Percentiles rank a stretch among this genome's conserved stretches.
Conservation (phyloP, 2,329 filamentous ascomycete species). For the Fusarium sp. region DNA sequence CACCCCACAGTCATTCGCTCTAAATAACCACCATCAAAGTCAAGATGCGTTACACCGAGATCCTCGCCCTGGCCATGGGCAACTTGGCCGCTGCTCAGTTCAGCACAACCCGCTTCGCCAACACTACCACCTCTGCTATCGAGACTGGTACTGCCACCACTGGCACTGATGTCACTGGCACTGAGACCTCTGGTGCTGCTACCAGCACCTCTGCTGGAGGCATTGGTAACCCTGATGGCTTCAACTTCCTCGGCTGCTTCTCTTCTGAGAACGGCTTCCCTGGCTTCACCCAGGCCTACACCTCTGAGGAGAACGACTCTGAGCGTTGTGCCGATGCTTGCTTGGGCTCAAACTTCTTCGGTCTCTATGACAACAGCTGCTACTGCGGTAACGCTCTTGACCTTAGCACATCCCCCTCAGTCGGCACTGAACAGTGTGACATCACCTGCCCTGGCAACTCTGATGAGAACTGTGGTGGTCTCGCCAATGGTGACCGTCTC, state of each 20-base stretch:
- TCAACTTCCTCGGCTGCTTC: slow-evolving; percentile 48
- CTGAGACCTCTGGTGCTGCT: neutral
- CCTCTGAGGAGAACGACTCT: slow-evolving; percentile 30
- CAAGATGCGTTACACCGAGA: slow-evolving; percentile 50
- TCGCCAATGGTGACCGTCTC: slow-evolving; percentile 11
- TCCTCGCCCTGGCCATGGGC: slow-evolving; percentile 50
- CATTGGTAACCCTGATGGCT: slow-evolving; percentile 28
- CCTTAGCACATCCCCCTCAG: slow-evolving; percentile 1
- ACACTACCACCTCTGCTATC: slow-evolving; percentile 8
- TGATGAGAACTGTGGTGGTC: slow-evolving; percentile 46
- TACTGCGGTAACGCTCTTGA: slow-evolving; percentile 47
- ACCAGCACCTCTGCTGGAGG: slow-evolving; percentile 13
- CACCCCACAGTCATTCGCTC: slow-evolving; percentile 45
- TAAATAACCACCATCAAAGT: slow-evolving; percentile 23
- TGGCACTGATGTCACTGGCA: slow-evolving; percentile 6
- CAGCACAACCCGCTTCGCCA: slow-evolving; percentile 22
- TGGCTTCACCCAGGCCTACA: slow-evolving; percentile 34
- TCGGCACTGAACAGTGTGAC: slow-evolving; percentile 42
- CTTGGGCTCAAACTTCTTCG: slow-evolving; percentile 43
- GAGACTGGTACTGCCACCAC: slow-evolving; percentile 4
- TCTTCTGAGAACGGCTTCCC: slow-evolving; percentile 47
- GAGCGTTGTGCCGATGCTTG: slow-evolving; percentile 45
- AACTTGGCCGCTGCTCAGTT: slow-evolving; percentile 48
- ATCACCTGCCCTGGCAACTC: slow-evolving; percentile 48
- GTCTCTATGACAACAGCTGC: slow-evolving; percentile 46